Base-by-base conservation (phyloP, 441 rosid species). In the Gossypium lobatum region DNA sequence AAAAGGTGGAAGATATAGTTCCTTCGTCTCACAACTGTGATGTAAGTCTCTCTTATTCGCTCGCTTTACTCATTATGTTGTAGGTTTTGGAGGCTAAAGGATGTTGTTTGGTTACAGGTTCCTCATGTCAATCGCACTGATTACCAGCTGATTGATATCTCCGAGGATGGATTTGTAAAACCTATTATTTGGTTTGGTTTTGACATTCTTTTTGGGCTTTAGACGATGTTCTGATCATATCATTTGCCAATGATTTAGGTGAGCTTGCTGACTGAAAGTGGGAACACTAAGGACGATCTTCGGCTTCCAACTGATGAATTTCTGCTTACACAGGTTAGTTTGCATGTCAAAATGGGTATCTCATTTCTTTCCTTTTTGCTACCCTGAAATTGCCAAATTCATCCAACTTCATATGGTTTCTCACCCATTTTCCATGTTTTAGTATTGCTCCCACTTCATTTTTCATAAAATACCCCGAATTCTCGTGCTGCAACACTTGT, bases 21-120 rank as follows among this genome's bases (percentile, higher is more conserved):
- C 98, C 97, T 20, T 95, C 98, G 46, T 95, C 98, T 74, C 98
- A 95, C 87, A 93, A 95, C 34, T 93, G 97, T 86, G 98, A 95
- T 88, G 97, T 92, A 81, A 50, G 85, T 53, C 9, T 7, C 0
- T n/a, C 1, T 9, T 13, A 14, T 6, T 4, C 21, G 16, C 0
- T 8, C 25, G 17, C 3, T 23, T 45, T 16, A 8, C 10, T 34
- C 42, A 1, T 55, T 21, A 10, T 37, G 5, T 23, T 23, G 31
- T 14, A n/a, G 23, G 53, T 48, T 23, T 48, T 4, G 14, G 71
- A 67, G 42, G 21, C 42, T 67, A 10, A 14, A 17, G 59, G 8
- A 11, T 18, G 58, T 1, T 67, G 54, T 16, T 45, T n/a, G 39
- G n/a, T 21, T 14, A 11, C 81, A 95, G 97, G 94, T 91, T 80